Evolutionary conservation across 176 grass and related monocot genomes (phyloP).

Genomic region (Lolium perenne): DNA sequence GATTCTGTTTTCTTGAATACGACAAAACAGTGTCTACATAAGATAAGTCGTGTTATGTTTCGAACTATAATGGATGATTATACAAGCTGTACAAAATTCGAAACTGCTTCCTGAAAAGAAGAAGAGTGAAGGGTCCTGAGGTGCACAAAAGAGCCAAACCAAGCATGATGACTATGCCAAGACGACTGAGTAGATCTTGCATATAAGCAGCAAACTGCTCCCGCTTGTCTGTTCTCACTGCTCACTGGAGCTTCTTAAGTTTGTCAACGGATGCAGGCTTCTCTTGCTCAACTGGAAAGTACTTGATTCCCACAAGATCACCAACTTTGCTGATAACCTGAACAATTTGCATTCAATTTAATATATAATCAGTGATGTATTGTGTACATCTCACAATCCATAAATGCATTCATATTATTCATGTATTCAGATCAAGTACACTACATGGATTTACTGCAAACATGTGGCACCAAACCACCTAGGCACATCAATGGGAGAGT

Average conservation of each 20-base stretch:
- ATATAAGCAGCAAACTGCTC: slow-evolving; percentile 41
- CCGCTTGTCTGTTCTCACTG: not conserved
- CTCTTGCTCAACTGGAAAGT: slow-evolving; percentile 82
- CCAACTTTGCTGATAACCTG: slow-evolving; percentile 99
- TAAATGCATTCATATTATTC: slow-evolving; percentile 7
- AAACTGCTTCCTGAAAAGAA: slow-evolving; percentile 35
- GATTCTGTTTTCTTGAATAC: slow-evolving; percentile 38
- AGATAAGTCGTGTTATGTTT: slow-evolving; percentile 14
- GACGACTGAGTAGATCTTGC: slow-evolving; percentile 41
- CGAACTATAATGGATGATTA: slow-evolving; percentile 43
- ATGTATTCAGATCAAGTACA: not conserved
- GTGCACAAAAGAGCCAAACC: slow-evolving; percentile 43
- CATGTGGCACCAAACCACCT: slow-evolving; percentile 15
- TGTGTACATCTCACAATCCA: not conserved
- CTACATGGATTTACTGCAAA: slow-evolving; percentile 2
- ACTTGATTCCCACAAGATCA: slow-evolving; percentile 94
- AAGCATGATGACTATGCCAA: slow-evolving; percentile 22
- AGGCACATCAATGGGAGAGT: slow-evolving; percentile 31
- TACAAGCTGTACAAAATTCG: slow-evolving; percentile 57
- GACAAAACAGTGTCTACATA: slow-evolving; percentile 36
- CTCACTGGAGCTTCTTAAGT: slow-evolving; percentile 78
- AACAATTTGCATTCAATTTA: slow-evolving; percentile 34
- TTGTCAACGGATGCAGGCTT: slow-evolving; percentile 50
- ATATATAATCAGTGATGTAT: not conserved
- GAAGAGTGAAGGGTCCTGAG: slow-evolving; percentile 23